Base-by-base conservation (phyloP, 108 stramenopile species). In the Chaetoceros muelleri region DNA sequence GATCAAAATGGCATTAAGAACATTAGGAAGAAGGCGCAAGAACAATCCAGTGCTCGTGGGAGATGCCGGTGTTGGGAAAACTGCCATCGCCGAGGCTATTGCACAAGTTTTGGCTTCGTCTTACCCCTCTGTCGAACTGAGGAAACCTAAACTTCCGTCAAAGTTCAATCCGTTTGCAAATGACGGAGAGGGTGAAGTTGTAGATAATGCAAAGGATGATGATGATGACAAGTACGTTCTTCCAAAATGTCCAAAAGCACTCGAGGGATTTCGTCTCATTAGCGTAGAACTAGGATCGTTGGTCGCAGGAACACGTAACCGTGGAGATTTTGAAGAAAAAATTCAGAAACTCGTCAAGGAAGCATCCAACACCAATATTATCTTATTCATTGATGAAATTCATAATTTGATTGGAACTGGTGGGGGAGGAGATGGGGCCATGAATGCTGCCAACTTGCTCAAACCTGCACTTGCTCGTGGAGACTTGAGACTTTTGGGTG, bases 401-500 rank as follows among this genome's bases (percentile, higher is more conserved):
- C 79, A 87, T 56, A 87, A 82, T 28, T 52, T 87, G 13, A 63
- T 87, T 47, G 93, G 93, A 3, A 84, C 89, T 16, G 93, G 93
- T n/a, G 81, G 79, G 2, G 93, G 93, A 40, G 89, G 80, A 26
- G 87, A 87, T 57, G 93, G 93, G 20, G 81, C 77, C 8, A 77
- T 94, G 79, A 87, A 87, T 66, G 89, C 93, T 26, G 87, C 85
- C 25, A 94, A 94, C 64, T 61, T 94, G 25, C 63, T 94, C 48
- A 94, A 94, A 61, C 93, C 93, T 13, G 90, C 88, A 3, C 64
- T 94, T 57, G 86, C 93, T 26, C 30, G 93, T 30, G 85, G 89
- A 8, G 81, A 83, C 48, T 57, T 85, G 20, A 69, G 81, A 24
- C 57, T 86, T 23, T 71, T 94, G 61, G 93, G 93, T 46, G 93